Evolutionary conservation across 2,329 filamentous ascomycete species (phyloP), one percentile per base, ranked within the genome.

Genomic region (Rhynchosporium agropyri): DNA sequence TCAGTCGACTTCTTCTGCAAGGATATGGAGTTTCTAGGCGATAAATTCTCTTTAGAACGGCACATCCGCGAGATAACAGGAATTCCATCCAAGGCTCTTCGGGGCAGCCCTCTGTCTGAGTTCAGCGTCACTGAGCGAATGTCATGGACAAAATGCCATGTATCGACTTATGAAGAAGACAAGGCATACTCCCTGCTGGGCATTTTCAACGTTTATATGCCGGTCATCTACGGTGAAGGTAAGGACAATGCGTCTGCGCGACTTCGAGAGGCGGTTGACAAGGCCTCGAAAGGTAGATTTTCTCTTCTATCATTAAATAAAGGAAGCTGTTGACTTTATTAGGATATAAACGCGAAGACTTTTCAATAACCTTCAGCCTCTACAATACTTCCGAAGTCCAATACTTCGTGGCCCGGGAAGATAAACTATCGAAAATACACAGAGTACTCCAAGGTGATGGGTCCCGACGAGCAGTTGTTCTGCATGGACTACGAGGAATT

Each of bases 151-250:
- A 70, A 73, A 4, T 55, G 66, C 8, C 71, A 78, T 0, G 36
- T 68, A 2, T 79, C 78, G 0, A 73, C 70, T 0, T 63, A 74
- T 2, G 4, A 60, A 0, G 79, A 81, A 59, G 79, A 81, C 45
- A 73, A 73, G 20, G 78, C 78, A 0, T 81, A 81, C 48, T 79
- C 74, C 9, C 68, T 81, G 0, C 64, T 81, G 2, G 79, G 79
- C 0, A 72, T 81, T 0, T 81, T 81, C 33, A 70, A 72, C 0
- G 72, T 81, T 33, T 74, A 77, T 48, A 79, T 81, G 75, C 74
- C 79, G 0, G 65, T 80, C 4, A 57, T 80, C 0, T 81, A 81
- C 54, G 78, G 79, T 1, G 74, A 78, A 55, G 74, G 76, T 36
- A 57, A 40, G 0, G 67, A 68, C 0, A 72, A 70, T 0, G 74